Evolutionary conservation across 2,329 filamentous ascomycete species (phyloP).

Genomic region (Aspergillus viridinutans): DNA sequence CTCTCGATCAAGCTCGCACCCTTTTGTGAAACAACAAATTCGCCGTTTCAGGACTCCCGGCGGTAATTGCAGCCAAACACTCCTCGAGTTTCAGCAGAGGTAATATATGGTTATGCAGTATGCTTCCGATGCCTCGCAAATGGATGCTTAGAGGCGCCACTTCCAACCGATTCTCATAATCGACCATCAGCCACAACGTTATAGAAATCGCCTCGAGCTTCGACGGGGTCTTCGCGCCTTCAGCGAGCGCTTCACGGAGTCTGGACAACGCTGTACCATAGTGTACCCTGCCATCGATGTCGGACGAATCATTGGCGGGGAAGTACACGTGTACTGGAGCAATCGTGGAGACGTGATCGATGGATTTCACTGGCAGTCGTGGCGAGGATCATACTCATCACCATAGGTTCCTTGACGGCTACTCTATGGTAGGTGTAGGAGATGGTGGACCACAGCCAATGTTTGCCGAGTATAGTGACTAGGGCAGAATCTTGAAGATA

Average conservation of each 20-base stretch:
- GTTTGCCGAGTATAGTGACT: conserved; percentile 24
- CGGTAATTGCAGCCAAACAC: background rate
- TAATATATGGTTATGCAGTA: conserved; percentile 22
- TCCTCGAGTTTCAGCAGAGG: conserved; percentile 13
- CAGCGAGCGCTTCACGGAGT: conserved; percentile 19
- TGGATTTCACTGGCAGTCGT: conserved; percentile 21
- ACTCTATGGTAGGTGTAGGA: conserved; percentile 25
- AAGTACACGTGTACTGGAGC: conserved; percentile 3
- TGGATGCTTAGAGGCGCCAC: conserved; percentile 22
- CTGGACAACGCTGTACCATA: conserved; percentile 22
- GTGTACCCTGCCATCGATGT: conserved; percentile 19
- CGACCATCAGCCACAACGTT: conserved; percentile 26
- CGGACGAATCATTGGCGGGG: conserved; percentile 8
- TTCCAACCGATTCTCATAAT: conserved; percentile 25
- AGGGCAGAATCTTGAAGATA: conserved; percentile 23
- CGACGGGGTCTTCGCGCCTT: conserved; percentile 20
- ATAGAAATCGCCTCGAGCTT: conserved; percentile 25
- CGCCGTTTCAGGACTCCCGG: background rate
- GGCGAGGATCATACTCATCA: conserved; percentile 28
- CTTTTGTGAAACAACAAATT: background rate
- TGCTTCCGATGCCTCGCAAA: conserved; percentile 18
- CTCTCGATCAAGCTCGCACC: background rate
- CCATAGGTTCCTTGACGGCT: conserved; percentile 22
- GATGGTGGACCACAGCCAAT: conserved; percentile 26
- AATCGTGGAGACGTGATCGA: conserved; percentile 17